These are phyloP conservation scores for Fremontodendron californicum DNA, from an alignment of 345 rosid species.

Conservation along the genomic window DNA sequence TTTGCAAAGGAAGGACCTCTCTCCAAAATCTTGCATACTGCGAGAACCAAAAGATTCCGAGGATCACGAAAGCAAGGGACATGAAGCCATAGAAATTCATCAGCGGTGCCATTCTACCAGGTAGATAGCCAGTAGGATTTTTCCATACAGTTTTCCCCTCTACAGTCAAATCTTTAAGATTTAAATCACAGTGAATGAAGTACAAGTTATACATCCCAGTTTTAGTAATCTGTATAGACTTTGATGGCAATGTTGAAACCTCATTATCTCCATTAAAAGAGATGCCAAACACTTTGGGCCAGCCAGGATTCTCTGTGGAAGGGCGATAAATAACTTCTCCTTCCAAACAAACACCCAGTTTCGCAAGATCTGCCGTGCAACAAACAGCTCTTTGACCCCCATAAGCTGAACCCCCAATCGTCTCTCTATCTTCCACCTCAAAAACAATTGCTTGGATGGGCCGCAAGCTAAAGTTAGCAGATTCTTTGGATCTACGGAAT, in stretches of 20 bases:
- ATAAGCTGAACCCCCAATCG: constrained; percentile 91
- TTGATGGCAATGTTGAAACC: constrained; percentile 50
- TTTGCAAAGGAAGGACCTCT: constrained; percentile 85
- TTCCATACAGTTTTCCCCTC: constrained; percentile 95
- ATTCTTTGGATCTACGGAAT: constrained; percentile 52
- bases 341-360: constrained; percentile 67
- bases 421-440: constrained; percentile 82
- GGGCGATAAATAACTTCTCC: constrained; percentile 87
- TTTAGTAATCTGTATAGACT: constrained; percentile 53
- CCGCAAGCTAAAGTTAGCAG: constrained; percentile 46
- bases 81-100: constrained; percentile 85
- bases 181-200: constrained; percentile 80
- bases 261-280: constrained; percentile 43
- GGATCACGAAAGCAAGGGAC: constrained; percentile 85
- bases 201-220: constrained; percentile 96
- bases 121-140: constrained; percentile 83
- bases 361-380: constrained; percentile 86
- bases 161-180: constrained; percentile 55
- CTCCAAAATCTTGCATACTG: constrained; percentile 92
- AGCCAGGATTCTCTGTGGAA: constrained; percentile 49
- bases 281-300: constrained; percentile 78
- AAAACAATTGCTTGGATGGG: constrained; percentile 69
- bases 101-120: constrained; percentile 96
- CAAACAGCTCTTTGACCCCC: constrained; percentile 98
- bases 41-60: constrained; percentile 89